Percentiles rank a stretch among this genome's conserved stretches.
Evolutionary conservation across 129 eudicot genomes (phyloP).

Genomic region (Ambrosia trifida): DNA sequence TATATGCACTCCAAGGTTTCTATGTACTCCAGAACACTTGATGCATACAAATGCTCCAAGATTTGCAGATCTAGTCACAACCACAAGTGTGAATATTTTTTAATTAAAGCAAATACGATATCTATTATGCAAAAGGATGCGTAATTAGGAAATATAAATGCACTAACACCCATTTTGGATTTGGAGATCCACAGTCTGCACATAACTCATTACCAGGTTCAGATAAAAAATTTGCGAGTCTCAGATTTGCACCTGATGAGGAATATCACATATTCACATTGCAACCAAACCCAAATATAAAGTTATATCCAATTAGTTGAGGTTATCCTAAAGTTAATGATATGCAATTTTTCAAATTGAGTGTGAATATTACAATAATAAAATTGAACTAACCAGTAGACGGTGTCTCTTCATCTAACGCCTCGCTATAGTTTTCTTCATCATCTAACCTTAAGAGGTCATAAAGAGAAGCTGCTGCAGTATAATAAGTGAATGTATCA

Average conservation of each 20-base stretch:
- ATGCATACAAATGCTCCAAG: constrained; percentile 89
- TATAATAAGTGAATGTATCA: constrained; percentile 19
- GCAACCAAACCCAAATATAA: constrained; percentile 21
- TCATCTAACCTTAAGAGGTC: constrained; percentile 43
- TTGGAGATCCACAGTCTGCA: constrained; percentile 91
- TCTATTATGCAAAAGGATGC: neutral
- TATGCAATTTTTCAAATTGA: neutral
- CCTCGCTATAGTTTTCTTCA: constrained; percentile 13
- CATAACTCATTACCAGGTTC: constrained; percentile 65
- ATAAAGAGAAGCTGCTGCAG: constrained; percentile 47
- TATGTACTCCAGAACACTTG: constrained; percentile 95
- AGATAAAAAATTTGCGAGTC: constrained; percentile 55
- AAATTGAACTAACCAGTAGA: constrained; percentile 23
- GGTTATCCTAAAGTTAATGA: neutral
- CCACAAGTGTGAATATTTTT: neutral
- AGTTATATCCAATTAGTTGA: neutral
- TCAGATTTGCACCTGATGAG: constrained; percentile 54
- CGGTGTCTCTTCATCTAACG: constrained; percentile 27
- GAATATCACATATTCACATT: constrained; percentile 11
- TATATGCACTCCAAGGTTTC: constrained; percentile 98
- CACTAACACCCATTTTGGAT: constrained; percentile 98
- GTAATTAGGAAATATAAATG: constrained; percentile 9
- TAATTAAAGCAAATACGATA: neutral
- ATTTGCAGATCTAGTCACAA: constrained; percentile 61
- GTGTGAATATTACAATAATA: neutral